Evolutionary conservation across 257 asterid species (phyloP).

Genomic region (Nicotiana paniculata): DNA sequence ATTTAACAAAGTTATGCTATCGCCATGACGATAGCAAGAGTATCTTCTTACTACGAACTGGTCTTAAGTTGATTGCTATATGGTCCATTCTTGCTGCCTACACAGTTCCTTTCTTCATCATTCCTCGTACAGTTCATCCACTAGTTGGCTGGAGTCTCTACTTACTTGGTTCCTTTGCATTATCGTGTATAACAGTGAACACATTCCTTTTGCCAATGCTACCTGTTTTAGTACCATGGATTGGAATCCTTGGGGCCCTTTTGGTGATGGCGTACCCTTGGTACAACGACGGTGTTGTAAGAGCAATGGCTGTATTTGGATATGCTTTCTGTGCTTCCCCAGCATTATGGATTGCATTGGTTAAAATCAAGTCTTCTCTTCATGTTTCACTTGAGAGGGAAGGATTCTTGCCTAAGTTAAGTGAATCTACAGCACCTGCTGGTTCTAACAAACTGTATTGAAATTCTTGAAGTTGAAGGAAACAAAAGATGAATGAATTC

Average conservation of each 20-base stretch:
- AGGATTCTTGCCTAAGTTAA: slow-evolving; percentile 46
- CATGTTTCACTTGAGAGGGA: slow-evolving; percentile 53
- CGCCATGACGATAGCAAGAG: slow-evolving; percentile 50
- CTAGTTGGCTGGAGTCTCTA: slow-evolving; percentile 64
- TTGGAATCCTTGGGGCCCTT: slow-evolving; percentile 47
- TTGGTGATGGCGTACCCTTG: slow-evolving; percentile 65
- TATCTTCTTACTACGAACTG: slow-evolving; percentile 30
- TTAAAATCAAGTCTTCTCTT: slow-evolving; percentile 41
- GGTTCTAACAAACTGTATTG: slow-evolving; percentile 51
- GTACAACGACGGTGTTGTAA: slow-evolving; percentile 50
- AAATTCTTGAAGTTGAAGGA: background rate
- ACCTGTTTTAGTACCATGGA: slow-evolving; percentile 47
- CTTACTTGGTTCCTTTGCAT: slow-evolving; percentile 47
- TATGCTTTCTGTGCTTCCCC: slow-evolving; percentile 66
- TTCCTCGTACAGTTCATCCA: slow-evolving; percentile 63
- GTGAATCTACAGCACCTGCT: slow-evolving; percentile 34
- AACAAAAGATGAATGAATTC: background rate
- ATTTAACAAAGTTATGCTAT: slow-evolving; percentile 45
- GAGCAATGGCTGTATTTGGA: slow-evolving; percentile 54
- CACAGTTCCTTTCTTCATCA: slow-evolving; percentile 38
- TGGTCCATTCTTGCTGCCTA: slow-evolving; percentile 61
- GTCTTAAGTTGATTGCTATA: slow-evolving; percentile 50
- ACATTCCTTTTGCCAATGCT: slow-evolving; percentile 48
- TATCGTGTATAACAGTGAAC: slow-evolving; percentile 35
- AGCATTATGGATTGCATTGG: slow-evolving; percentile 32